Evolutionary conservation across 192 early-diverging fungal genomes (phyloP).

Genomic region (Umbelopsis ramanniana): DNA sequence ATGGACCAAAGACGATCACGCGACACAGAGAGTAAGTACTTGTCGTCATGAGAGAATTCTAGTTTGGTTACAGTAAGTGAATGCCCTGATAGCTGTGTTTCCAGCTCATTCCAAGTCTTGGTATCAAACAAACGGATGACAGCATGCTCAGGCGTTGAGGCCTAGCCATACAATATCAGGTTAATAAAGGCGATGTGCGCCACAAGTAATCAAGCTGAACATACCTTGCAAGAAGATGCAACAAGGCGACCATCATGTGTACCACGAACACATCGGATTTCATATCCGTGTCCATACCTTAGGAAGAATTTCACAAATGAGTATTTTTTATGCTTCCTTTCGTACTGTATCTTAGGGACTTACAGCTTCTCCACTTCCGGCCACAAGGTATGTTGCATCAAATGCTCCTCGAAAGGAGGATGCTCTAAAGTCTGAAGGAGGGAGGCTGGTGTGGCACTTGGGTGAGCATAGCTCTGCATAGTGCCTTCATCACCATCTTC

Average conservation of each 20-base stretch:
- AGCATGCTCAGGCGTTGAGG: conserved; percentile 74
- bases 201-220: conserved; percentile 1
- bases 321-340: not conserved
- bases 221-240: conserved; percentile 77
- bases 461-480: conserved; percentile 62
- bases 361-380: conserved; percentile 94
- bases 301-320: not conserved
- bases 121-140: conserved; percentile 74
- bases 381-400: conserved; percentile 92
- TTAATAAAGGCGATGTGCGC: too few species aligned
- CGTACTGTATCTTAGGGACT: not conserved
- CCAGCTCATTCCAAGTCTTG: conserved; percentile 69
- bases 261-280: conserved; percentile 80
- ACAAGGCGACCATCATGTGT: conserved; percentile 70
- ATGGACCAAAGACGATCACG: conserved; percentile 91
- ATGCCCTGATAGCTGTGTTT: conserved; percentile 65
- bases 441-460: conserved; percentile 50
- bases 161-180: conserved; percentile 36
- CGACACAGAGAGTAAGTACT: conserved; percentile 76
- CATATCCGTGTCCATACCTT: conserved; percentile 92
- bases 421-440: conserved; percentile 46
- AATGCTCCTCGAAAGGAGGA: conserved; percentile 90
- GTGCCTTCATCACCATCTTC: conserved; percentile 58
- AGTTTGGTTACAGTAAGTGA: conserved; percentile 84
- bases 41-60: conserved; percentile 77